Evolutionary conservation across 495 filamentous ascomycete species (phyloP).

Genomic region (Aspergillus diversus): DNA sequence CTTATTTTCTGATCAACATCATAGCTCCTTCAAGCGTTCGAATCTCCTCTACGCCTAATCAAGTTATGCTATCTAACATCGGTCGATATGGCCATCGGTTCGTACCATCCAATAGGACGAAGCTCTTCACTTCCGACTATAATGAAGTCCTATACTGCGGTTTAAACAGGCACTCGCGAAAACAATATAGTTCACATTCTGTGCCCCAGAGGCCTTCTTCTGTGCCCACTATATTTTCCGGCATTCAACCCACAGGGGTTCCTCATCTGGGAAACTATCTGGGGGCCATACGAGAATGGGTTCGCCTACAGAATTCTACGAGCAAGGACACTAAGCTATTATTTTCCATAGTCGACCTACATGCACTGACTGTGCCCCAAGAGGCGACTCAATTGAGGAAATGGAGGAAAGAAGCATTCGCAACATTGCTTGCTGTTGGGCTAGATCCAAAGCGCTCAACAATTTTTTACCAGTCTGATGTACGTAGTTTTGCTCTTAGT

Average conservation of each 20-base stretch:
- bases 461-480: constrained; percentile 84
- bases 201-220: neutral
- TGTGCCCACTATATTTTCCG: constrained; percentile 71
- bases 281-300: constrained; percentile 89
- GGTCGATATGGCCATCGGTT: neutral
- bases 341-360: constrained; percentile 88
- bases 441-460: constrained; percentile 72
- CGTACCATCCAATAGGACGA: neutral
- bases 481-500: constrained; percentile 33
- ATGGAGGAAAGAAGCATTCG: constrained; percentile 74
- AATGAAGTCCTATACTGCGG: neutral
- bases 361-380: constrained; percentile 84
- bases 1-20: no score
- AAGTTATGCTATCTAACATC: neutral
- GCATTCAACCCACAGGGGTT: constrained; percentile 92
- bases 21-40: no score
- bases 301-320: constrained; percentile 69
- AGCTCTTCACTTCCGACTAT: neutral
- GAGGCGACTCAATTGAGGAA: constrained; percentile 56
- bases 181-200: constrained; percentile 19
- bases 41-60: neutral
- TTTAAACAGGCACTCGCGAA: constrained; percentile 5
- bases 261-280: constrained; percentile 98
- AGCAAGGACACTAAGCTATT: constrained; percentile 60
- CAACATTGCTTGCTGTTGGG: constrained; percentile 81